Evolutionary conservation across 495 filamentous ascomycete species (phyloP).

Genomic region (Chaetomidium leptoderma): DNA sequence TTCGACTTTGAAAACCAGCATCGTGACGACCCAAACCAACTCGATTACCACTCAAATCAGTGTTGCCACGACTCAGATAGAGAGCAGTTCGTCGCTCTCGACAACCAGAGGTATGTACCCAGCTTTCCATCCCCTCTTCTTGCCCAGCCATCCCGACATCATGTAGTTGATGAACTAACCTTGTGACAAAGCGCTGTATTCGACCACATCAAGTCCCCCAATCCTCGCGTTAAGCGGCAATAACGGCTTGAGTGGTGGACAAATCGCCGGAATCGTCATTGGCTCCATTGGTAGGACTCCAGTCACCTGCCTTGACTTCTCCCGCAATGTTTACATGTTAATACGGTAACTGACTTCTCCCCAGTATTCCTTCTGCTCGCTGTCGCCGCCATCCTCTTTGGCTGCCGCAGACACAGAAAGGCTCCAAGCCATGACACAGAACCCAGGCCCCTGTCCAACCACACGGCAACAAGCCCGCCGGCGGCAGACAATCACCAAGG

Average conservation of each 20-base stretch:
- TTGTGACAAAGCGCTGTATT: not conserved
- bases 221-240: not conserved
- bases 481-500: too few species aligned
- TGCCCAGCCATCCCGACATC: not conserved
- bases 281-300: not conserved
- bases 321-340: not conserved
- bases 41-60: not conserved
- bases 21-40: not conserved
- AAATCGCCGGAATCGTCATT: conserved; percentile 1
- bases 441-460: too few species aligned
- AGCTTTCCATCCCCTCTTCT: not conserved
- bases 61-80: not conserved
- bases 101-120: not conserved
- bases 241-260: not conserved
- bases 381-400: too few species aligned
- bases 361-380: not conserved
- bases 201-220: not conserved
- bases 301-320: too few species aligned
- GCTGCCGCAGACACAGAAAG: too few species aligned
- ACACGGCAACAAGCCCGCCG: too few species aligned
- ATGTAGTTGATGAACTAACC: not conserved
- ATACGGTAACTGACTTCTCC: too few species aligned
- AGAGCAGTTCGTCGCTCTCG: not conserved
- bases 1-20: not conserved
- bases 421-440: too few species aligned